Evolutionary conservation across 106 monocot genomes (phyloP).

Genomic region (Ottelia alismoides): DNA sequence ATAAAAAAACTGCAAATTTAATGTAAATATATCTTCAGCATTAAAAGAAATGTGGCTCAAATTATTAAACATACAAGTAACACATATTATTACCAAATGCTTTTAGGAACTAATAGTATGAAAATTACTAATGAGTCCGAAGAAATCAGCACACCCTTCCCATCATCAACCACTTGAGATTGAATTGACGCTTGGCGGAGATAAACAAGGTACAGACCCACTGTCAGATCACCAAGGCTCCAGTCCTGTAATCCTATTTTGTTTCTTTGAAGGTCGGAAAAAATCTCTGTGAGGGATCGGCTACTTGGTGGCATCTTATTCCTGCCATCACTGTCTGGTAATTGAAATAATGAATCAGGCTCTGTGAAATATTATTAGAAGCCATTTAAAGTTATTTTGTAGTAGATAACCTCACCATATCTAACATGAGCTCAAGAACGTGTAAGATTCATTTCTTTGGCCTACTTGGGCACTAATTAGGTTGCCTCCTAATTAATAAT

Average conservation of each 20-base stretch:
- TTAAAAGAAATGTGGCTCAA: neutral
- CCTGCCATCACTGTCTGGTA: constrained; percentile 34
- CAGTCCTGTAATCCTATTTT: constrained; percentile 78
- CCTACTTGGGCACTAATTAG: too few relatives aligned
- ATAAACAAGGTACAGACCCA: constrained; percentile 86
- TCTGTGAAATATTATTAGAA: too few relatives aligned
- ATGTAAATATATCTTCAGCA: neutral
- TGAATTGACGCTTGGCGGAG: constrained; percentile 67
- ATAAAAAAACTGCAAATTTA: too few relatives aligned
- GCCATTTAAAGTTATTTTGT: too few relatives aligned
- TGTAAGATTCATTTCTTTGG: too few relatives aligned
- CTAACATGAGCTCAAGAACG: too few relatives aligned
- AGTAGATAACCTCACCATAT: too few relatives aligned
- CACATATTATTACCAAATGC: too few relatives aligned
- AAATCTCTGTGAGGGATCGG: constrained; percentile 57
- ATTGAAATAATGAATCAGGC: neutral
- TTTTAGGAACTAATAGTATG: too few relatives aligned
- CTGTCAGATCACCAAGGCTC: constrained; percentile 85
- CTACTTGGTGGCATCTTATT: constrained; percentile 28
- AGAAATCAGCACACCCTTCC: constrained; percentile 58
- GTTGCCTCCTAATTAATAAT: too few relatives aligned
- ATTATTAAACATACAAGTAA: neutral
- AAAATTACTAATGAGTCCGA: constrained; percentile 58
- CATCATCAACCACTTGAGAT: constrained; percentile 40
- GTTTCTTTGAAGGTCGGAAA: constrained; percentile 57